Evolutionary conservation across 2,329 filamentous ascomycete genomes (phyloP), one percentile per base, ranked within the genome.

Genomic region (Incumbomyces lentus): DNA sequence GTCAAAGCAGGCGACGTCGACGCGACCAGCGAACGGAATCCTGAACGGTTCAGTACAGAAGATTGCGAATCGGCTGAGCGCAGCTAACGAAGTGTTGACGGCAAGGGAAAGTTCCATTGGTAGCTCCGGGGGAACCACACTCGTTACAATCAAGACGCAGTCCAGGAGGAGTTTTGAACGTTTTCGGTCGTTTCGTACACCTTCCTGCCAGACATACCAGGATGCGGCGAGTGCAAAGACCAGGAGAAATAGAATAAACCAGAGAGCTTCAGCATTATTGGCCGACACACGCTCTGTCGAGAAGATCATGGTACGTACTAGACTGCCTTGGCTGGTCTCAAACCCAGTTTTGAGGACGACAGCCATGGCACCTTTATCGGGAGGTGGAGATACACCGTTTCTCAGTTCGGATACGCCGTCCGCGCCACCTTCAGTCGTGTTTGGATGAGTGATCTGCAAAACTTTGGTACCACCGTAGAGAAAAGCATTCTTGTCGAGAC

Each of bases 281-380:
- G 92, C 92, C n/a, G 90, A 96, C 18, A 98, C 90, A 55, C 90
- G 87, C 67, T 98, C 92, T 1, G 92, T 98, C 1, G 93, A 95
- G 71, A 95, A 98, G 60, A 98, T 98, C 92, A 98, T 98, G 56
- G 92, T 98, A 52, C 92, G 85, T 50, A 98, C 92, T 50, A 98
- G 78, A 66, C 88, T 95, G 53, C 92, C 92, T 68, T 98, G 93
- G 47, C 90, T 96, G 10, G 92, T 98, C 69, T 98, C 93, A 60
- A 98, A 98, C 11, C 92, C 92, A 45, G 92, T 98, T 76, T 95
- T 96, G 60, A 89, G 83, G 38, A 98, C 87, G 52, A 98, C 78
- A 51, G 89, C 92, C 73, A 96, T 78, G 31, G 89, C 92, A 44
- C 92, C 92, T 58, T 92, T 86, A 65, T 98, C 92, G 0, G 93